Evolutionary conservation across 805 yeast species (phyloP).

Genomic region (Candida silvicultrix): DNA sequence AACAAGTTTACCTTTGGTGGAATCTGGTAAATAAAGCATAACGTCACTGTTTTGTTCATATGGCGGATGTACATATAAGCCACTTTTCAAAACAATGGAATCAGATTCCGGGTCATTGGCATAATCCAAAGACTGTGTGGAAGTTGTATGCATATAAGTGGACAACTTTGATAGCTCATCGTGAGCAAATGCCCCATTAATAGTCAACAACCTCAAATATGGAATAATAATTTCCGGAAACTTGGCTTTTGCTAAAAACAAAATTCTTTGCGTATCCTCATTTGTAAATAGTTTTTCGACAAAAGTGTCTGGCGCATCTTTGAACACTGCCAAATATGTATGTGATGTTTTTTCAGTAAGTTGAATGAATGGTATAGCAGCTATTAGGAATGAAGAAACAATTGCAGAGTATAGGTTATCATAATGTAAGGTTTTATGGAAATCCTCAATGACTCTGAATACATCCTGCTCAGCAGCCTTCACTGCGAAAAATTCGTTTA

Average conservation of each 20-base stretch:
- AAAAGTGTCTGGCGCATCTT: conserved; percentile 27
- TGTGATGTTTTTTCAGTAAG: conserved; percentile 29
- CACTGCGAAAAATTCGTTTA: conserved; percentile 13
- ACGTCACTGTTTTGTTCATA: conserved; percentile 41
- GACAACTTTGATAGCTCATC: conserved; percentile 51
- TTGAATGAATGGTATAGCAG: conserved; percentile 39
- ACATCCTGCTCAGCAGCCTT: conserved; percentile 36
- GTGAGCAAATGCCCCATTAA: conserved; percentile 62
- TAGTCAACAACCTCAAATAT: conserved; percentile 51
- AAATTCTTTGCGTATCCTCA: conserved; percentile 26
- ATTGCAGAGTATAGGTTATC: conserved; percentile 47
- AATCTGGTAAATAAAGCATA: conserved; percentile 38
- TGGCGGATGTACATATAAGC: conserved; percentile 50
- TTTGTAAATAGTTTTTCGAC: conserved; percentile 32
- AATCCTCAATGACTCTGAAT: conserved; percentile 34
- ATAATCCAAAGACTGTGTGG: conserved; percentile 34
- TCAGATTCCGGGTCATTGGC: conserved; percentile 44
- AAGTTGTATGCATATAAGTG: conserved; percentile 51
- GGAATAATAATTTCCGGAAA: conserved; percentile 63
- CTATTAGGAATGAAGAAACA: conserved; percentile 27
- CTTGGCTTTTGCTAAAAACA: conserved; percentile 55
- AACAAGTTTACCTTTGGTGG: conserved; percentile 67
- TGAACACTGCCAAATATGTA: conserved; percentile 23
- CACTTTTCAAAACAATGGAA: conserved; percentile 41
- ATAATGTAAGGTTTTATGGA: conserved; percentile 37